Conservation (phyloP, 768 basidiomycete species). For the Scleroderma bovista region DNA sequence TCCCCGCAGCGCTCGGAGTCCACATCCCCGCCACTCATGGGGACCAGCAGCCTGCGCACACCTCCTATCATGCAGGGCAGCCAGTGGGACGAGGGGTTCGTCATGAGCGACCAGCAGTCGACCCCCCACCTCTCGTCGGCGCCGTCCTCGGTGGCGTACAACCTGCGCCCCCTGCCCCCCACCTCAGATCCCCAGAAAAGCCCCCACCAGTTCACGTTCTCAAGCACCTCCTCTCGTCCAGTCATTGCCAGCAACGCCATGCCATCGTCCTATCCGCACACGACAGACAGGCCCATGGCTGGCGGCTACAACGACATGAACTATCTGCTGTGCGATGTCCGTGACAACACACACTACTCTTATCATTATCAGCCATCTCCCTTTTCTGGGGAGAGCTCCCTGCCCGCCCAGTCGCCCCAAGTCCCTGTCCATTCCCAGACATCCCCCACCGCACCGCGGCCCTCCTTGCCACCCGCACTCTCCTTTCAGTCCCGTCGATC, state of each 20-base stretch:
- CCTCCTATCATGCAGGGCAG: constrained; percentile 45
- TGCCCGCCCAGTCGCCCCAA: constrained; percentile 40
- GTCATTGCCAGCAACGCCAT: constrained; percentile 35
- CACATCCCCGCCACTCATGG: constrained; percentile 29
- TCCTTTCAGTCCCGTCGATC: constrained; percentile 54
- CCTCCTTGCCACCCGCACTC: constrained; percentile 38
- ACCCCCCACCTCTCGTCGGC: constrained; percentile 22
- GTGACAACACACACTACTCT: constrained; percentile 45
- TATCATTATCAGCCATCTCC: constrained; percentile 49
- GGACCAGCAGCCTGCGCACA: constrained; percentile 24
- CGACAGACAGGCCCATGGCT: constrained; percentile 45
- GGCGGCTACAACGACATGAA: constrained; percentile 42
- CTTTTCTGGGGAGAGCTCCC: constrained; percentile 39
- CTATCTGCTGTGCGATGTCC: constrained; percentile 42
- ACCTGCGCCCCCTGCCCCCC: constrained; percentile 38
- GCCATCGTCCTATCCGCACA: constrained; percentile 40
- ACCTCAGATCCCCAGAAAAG: constrained; percentile 44
- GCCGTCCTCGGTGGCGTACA: constrained; percentile 48
- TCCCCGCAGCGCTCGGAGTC: constrained; percentile 36
- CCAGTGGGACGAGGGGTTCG: constrained; percentile 53
- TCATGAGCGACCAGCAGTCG: constrained; percentile 43
- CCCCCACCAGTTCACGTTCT: constrained; percentile 39
- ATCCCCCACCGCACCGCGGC: constrained; percentile 30
- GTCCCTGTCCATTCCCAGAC: constrained; percentile 32
- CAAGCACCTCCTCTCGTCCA: constrained; percentile 38